phyloP scores from a whole-genome alignment of 306 rosid species.

The Pueraria montana region DNA sequence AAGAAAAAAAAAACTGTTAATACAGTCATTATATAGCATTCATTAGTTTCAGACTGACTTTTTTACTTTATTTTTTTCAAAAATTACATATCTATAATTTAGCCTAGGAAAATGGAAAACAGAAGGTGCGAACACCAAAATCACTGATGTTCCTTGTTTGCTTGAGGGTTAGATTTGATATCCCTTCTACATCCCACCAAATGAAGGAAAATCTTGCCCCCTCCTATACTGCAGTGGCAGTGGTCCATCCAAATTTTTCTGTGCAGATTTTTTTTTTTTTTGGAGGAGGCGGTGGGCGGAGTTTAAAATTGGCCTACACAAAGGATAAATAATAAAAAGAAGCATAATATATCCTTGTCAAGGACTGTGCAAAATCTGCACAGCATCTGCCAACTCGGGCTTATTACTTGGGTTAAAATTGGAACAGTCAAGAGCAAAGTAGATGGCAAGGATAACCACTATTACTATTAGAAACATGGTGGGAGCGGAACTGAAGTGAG shows the following conservation, averaged over 20 bases:
- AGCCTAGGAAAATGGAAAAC: constrained; percentile 10
- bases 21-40: constrained; percentile 8
- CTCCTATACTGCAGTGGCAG: neutral
- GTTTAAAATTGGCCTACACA: neutral
- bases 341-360: neutral
- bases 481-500: neutral
- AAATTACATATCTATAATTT: constrained; percentile 12
- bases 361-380: neutral
- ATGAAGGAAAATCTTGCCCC: neutral
- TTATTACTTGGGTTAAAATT: constrained; percentile 17
- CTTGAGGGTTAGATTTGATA: constrained; percentile 8
- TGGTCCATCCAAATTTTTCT: neutral
- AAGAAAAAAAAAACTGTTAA: neutral
- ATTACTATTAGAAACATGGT: neutral
- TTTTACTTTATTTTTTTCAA: neutral
- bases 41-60: neutral
- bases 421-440: constrained; percentile 28
- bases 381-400: constrained; percentile 4
- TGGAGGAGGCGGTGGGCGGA: neutral
- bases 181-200: constrained; percentile 7
- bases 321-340: constrained; percentile 8
- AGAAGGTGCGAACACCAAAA: neutral
- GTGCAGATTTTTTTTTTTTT: neutral
- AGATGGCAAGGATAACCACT: constrained; percentile 18
- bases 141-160: neutral